Base-by-base conservation (phyloP, 345 rosid species). In the Eucalyptus lansdowneana region DNA sequence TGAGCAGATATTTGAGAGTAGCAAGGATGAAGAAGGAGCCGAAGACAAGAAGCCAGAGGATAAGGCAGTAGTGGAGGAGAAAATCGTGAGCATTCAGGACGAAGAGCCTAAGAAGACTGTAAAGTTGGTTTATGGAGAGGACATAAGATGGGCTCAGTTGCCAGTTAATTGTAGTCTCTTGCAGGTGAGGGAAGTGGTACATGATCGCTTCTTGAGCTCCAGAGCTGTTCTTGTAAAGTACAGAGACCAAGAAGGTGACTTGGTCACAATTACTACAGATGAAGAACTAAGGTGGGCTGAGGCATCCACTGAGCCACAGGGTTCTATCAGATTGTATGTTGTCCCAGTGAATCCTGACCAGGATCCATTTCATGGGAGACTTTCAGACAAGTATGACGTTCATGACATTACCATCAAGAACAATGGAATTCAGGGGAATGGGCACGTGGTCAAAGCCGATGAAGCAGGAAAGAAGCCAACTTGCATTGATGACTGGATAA, bases 161-260 rank as follows among this genome's bases (percentile, higher is more conserved):
- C 98, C 98, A 56, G 76, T 88, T 87, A 92, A 94, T 65, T 95
- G 97, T 92, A 96, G 93, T 93, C 96, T 97, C 86, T 89, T 91
- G 86, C 94, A 95, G 80, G 94, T 97, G 24, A 94, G 96, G 91
- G 96, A 97, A 91, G 94, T 94, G 53, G 93, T 97, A 90, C 90
- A 86, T 50, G 97, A 97, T 86, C 94, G 97, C 65, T 97, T 95
- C 92, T 94, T 97, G 10, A 90, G 93, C 91, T 93, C 92, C 15
- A 93, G 94, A 83, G 94, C 95, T 19, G 93, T 94, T 93, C 98
- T 94, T 88, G 89, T 97, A 88, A 97, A 97, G 91, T 97, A 96
- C 93, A 94, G 92, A 91, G 99, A 97, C 90, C 95, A 92, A 69
- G 99, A 97, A 94, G 98, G 99, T 89, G 99, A 97, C 92, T 91